Conservation (phyloP, 2,329 filamentous ascomycete species). For the Arthrocladium fulminans region DNA sequence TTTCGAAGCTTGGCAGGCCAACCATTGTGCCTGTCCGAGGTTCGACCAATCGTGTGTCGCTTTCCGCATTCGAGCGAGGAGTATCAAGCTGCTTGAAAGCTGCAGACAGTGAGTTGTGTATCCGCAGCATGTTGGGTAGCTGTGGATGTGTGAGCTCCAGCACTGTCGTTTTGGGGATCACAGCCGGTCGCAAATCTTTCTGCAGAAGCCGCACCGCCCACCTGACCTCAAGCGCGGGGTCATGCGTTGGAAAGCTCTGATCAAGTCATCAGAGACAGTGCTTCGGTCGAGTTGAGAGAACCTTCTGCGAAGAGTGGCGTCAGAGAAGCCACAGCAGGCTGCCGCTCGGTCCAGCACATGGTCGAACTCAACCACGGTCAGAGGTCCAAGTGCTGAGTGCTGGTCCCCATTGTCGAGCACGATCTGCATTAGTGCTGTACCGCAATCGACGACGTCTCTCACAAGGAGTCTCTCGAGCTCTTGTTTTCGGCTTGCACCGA, state of each 20-base stretch:
- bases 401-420: no score
- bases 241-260: slow-evolving; percentile 51
- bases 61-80: background rate
- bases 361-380: slow-evolving; percentile 68
- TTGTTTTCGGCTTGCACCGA: slow-evolving; percentile 51
- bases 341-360: slow-evolving; percentile 55
- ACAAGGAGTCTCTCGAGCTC: slow-evolving; percentile 55
- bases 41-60: slow-evolving; percentile 28
- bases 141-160: slow-evolving; percentile 40
- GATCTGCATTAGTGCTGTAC: background rate
- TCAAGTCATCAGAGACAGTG: slow-evolving; percentile 41
- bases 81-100: slow-evolving; percentile 6
- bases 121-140: slow-evolving; percentile 46
- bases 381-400: no score
- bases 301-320: slow-evolving; percentile 45
- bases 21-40: slow-evolving; percentile 51
- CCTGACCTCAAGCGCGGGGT: slow-evolving; percentile 64
- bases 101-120: slow-evolving; percentile 55
- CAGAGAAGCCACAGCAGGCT: slow-evolving; percentile 61
- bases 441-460: slow-evolving; percentile 37
- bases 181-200: slow-evolving; percentile 52
- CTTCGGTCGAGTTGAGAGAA: slow-evolving; percentile 25
- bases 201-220: slow-evolving; percentile 77
- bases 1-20: slow-evolving; percentile 50
- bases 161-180: background rate